A percentile compares a stretch with the other conserved stretches of the same genome.
phyloP scores from a whole-genome alignment of 371 early-diverging fungal genomes.

The Mucor sp. region DNA sequence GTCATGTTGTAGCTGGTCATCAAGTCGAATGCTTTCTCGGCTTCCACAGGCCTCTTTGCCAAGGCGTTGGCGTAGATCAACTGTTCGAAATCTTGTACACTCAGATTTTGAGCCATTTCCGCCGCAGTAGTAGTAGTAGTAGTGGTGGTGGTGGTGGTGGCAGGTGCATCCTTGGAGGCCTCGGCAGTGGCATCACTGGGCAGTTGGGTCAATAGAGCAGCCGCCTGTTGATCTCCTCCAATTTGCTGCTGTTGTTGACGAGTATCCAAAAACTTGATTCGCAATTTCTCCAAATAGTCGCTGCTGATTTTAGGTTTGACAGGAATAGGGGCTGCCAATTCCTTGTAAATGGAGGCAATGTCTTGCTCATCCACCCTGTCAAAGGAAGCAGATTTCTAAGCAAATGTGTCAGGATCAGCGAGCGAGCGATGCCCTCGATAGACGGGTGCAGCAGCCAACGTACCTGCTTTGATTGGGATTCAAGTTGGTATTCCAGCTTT shows the following conservation, averaged over 20 bases:
- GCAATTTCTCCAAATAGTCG: conserved; percentile 50
- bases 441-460: background rate
- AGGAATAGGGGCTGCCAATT: conserved; percentile 31
- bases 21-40: conserved; percentile 70
- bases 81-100: conserved; percentile 28
- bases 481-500: conserved; percentile 30
- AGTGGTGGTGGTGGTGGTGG: background rate
- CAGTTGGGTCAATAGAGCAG: background rate
- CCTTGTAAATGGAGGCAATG: conserved; percentile 32
- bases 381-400: conserved; percentile 8
- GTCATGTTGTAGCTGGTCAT: conserved; percentile 64
- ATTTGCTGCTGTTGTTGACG: conserved; percentile 15
- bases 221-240: background rate
- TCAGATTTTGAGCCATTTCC: conserved; percentile 1
- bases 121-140: background rate
- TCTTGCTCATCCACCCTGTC: conserved; percentile 31
- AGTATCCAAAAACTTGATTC: conserved; percentile 48
- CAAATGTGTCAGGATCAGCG: background rate
- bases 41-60: conserved; percentile 66
- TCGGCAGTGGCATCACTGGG: background rate
- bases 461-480: conserved; percentile 27
- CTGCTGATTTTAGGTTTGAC: conserved; percentile 42
- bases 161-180: background rate
- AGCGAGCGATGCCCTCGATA: background rate
- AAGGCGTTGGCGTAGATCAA: conserved; percentile 78